Base-by-base conservation (phyloP, 768 basidiomycete species). In the Russula ochroleuca region DNA sequence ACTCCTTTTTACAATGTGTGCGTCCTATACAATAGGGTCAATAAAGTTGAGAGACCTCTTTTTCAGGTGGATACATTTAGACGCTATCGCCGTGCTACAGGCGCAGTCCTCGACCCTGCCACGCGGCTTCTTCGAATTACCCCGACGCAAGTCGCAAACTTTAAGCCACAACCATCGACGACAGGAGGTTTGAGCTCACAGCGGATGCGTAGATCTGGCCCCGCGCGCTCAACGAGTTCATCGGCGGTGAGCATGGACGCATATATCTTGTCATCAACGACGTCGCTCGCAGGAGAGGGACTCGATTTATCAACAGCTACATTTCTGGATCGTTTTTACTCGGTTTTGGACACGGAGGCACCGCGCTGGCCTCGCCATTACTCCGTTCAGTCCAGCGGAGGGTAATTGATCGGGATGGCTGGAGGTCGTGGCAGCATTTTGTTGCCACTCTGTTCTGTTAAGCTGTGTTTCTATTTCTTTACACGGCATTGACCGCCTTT, bases 281-380 rank as follows among this genome's bases (percentile, higher is more conserved):
- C 71, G 28, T 67, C 73, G 1, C 66, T 68, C 38, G 69, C 35
- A 13, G n/a, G 51, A 33, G 10, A n/a, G 10, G 84, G 82, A 15
- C 72, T 85, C 25, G 81, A 83, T 73, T 85, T 66, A 77, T 85
- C 71, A 79, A 83, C 71, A 82, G 84, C 19, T 77, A 75, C 69
- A 5, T 85, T 82, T 78, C 75, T 85, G 31, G 79, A 83, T 72
- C 83, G 85, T 17, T 87, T 84, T 79, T 87, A 87, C 75, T 78
- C 82, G 28, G 85, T 86, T 43, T 87, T 75, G 69, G 86, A 88
- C 70, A 84, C 85, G 48, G 72, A 77, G 50, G n/a, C n/a, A 82
- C 50, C 81, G 76, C n/a, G 77, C 86, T 61, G 84, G 85, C n/a
- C 77, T 85, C 62, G 83, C 85, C 5, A 81, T 76, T 37, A 85